These are phyloP conservation scores for Xylaria sp. DNA, from an alignment of 2,329 filamentous ascomycete genomes.

Conservation along the genomic window DNA sequence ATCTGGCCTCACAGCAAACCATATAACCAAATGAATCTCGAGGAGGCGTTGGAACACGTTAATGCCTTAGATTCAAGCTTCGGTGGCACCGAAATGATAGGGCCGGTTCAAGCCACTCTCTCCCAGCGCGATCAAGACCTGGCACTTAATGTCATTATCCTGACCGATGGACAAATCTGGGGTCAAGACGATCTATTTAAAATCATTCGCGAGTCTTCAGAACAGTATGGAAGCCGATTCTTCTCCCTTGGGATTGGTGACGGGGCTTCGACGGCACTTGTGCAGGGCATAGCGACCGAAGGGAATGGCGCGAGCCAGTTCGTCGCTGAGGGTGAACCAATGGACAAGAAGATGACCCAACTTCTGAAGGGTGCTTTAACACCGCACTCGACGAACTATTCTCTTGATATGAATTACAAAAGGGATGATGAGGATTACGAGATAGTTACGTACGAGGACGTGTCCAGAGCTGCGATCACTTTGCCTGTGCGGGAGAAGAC, in stretches of 20 bases:
- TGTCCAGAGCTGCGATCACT: slow-evolving; percentile 14
- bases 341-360: slow-evolving; percentile 35
- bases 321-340: slow-evolving; percentile 27
- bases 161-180: slow-evolving; percentile 31
- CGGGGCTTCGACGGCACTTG: slow-evolving; percentile 24
- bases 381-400: slow-evolving; percentile 18
- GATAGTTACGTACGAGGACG: slow-evolving; percentile 16
- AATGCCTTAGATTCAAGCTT: slow-evolving; percentile 12
- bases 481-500: slow-evolving; percentile 10
- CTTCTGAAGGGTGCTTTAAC: slow-evolving; percentile 29
- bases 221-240: slow-evolving; percentile 13
- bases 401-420: slow-evolving; percentile 27
- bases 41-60: slow-evolving; percentile 19
- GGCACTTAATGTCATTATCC: slow-evolving; percentile 25
- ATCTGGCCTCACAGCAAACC: slow-evolving; percentile 27
- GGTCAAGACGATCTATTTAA: slow-evolving; percentile 21
- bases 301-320: slow-evolving; percentile 32
- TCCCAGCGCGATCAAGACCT: slow-evolving; percentile 16
- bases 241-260: slow-evolving; percentile 30
- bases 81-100: slow-evolving; percentile 26
- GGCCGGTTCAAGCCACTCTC: slow-evolving; percentile 8
- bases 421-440: slow-evolving; percentile 32
- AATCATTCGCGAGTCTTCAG: slow-evolving; percentile 7
- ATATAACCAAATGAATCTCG: slow-evolving; percentile 20
- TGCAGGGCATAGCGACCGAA: slow-evolving; percentile 26